Evolutionary conservation across 2,329 filamentous ascomycete species (phyloP), one percentile per base, ranked within the genome.

Genomic region (Penicillium verrucosum): DNA sequence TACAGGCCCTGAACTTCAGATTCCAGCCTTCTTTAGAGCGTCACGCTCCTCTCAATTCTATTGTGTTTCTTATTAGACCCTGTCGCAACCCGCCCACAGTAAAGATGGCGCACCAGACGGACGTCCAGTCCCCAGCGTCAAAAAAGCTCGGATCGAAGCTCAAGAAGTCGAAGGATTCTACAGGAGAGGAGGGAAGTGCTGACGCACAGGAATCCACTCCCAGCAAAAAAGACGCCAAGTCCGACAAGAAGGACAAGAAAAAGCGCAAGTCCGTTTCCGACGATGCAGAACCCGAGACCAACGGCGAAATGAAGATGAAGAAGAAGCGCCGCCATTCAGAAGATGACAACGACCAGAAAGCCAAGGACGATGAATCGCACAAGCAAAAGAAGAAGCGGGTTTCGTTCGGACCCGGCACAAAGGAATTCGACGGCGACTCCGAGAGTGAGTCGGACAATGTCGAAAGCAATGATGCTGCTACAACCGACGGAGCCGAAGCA

Each of bases 401-500:
- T 9, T 82, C 84, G 1, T 89, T 89, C 68, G 82, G 85, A 1
- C 77, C 82, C 8, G 85, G 86, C 49, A 85, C 84, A 3, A 87
- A 88, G 67, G 74, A 71, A 7, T 72, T 80, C 44, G 84, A 87
- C 69, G 83, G 81, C 34, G 55, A 59, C 5, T 60, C 44, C 3
- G 56, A 78, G 10, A 55, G 58, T 29, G 49, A 49, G 3, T 42
- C 45, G 9, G 59, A 60, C 6, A 38, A 45, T 6, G 45, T 44
- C 14, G 58, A 56, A 9, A 56, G 49, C 46, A 52, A 56, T 23
- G 57, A 56, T 23, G 43, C 61, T 38, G 27, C 49, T 10, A 43
- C 43, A 29, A 48, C 56, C 16, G 60, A 61, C 23, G 65, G 58
- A 36, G 60, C 47, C 16, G 50, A 59, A 36, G 51, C 56, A 47